Evolutionary conservation across 352 stramenopile species (phyloP).

Genomic region (Phytophthora agathidicida): DNA sequence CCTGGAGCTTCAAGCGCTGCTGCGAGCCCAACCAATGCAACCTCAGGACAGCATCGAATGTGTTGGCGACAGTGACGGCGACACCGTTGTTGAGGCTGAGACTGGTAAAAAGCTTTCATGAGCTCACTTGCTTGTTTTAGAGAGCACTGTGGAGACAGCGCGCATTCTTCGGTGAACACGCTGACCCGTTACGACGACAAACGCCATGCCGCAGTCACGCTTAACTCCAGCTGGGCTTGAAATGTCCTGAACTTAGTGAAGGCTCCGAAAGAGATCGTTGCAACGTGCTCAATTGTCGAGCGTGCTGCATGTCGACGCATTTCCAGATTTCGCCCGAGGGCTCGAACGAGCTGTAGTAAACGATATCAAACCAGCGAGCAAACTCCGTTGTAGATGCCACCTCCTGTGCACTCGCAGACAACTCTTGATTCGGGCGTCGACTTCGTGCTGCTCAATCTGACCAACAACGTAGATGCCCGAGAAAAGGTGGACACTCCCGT

Average conservation of each 20-base stretch:
- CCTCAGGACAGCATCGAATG: slow-evolving; percentile 6
- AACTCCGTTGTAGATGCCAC: slow-evolving; percentile 1
- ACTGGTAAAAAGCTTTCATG: not conserved
- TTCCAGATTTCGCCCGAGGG: too few species aligned
- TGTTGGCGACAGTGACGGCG: slow-evolving; percentile 7
- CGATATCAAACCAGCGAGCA: too few species aligned
- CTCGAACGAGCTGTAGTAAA: too few species aligned
- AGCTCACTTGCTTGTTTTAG: too few species aligned
- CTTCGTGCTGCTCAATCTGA: slow-evolving; percentile 30
- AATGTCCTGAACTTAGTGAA: too few species aligned
- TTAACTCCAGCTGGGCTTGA: too few species aligned
- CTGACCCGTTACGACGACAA: too few species aligned
- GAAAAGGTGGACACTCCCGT: slow-evolving; percentile 16
- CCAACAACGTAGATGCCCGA: slow-evolving; percentile 11
- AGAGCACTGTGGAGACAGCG: too few species aligned
- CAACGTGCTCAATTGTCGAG: too few species aligned
- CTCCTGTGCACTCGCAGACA: not conserved
- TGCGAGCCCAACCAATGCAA: slow-evolving; percentile 12
- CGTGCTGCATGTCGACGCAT: not conserved
- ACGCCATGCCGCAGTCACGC: too few species aligned
- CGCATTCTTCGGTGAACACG: too few species aligned
- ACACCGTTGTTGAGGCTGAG: slow-evolving; percentile 2
- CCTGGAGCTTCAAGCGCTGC: slow-evolving; percentile 24
- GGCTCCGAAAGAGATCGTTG: too few species aligned
- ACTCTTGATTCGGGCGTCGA: slow-evolving; percentile 8